A percentile compares a stretch with the other conserved stretches of the same genome.
Conservation (phyloP, 768 basidiomycete genomes). For the Leccinum boreale region DNA sequence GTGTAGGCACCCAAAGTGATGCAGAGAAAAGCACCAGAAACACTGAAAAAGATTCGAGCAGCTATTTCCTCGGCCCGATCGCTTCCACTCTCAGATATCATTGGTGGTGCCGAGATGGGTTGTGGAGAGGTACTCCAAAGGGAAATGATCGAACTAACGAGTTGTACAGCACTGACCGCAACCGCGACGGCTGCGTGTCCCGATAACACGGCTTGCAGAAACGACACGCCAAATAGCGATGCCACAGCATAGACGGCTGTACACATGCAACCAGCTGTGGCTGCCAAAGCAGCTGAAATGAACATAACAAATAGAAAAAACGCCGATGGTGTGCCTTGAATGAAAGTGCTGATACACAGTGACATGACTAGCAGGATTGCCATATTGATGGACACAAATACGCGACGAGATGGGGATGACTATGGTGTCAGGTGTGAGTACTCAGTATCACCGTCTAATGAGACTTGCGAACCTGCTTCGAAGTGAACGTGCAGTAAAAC, state of each 20-base stretch:
- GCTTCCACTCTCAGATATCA: constrained; percentile 18
- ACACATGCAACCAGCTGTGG: constrained; percentile 70
- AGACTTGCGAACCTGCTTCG: constrained; percentile 54
- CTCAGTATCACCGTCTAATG: background rate
- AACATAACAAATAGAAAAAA: constrained; percentile 68
- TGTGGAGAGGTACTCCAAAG: constrained; percentile 43
- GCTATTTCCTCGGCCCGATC: constrained; percentile 61
- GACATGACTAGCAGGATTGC: constrained; percentile 54
- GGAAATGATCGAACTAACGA: constrained; percentile 59
- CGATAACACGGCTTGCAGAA: constrained; percentile 73
- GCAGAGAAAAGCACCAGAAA: constrained; percentile 65
- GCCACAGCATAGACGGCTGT: constrained; percentile 78
- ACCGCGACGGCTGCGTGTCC: constrained; percentile 87
- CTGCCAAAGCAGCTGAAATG: constrained; percentile 56
- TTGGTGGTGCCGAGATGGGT: constrained; percentile 16
- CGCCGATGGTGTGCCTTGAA: constrained; percentile 46
- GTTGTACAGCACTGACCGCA: constrained; percentile 73
- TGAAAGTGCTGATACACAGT: constrained; percentile 64
- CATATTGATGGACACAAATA: constrained; percentile 47
- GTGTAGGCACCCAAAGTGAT: constrained; percentile 50
- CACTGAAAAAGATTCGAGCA: constrained; percentile 69
- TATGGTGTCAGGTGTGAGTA: constrained; percentile 27
- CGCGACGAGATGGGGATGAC: constrained; percentile 59
- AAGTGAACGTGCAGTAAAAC: constrained; percentile 67
- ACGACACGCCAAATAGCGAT: constrained; percentile 69